These are phyloP conservation scores for Nicotiana otophora DNA, from an alignment of 257 asterid genomes.

Conservation along the genomic window DNA sequence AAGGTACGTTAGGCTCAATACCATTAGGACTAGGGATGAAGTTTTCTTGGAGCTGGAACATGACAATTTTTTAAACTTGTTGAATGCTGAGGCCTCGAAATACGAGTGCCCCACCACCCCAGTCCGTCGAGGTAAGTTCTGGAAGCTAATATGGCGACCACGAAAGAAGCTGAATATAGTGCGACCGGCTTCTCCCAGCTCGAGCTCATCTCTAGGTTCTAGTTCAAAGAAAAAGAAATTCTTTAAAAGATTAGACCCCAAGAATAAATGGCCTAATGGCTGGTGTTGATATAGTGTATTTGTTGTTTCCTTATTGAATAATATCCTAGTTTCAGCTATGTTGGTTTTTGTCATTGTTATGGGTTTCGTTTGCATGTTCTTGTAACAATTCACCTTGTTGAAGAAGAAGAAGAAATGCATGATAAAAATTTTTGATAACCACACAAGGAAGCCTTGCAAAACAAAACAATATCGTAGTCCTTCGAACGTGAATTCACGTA, in stretches of 20 bases:
- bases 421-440: not conserved
- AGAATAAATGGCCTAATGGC: conserved; percentile 74
- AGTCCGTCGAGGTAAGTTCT: conserved; percentile 22
- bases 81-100: conserved; percentile 20
- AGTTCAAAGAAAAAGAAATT: conserved; percentile 21
- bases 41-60: conserved; percentile 30
- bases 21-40: conserved; percentile 33
- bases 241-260: conserved; percentile 37
- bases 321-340: not conserved
- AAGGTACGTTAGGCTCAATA: conserved; percentile 41
- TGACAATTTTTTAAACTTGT: conserved; percentile 24
- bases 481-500: not conserved
- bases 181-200: not conserved
- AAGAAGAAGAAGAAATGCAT: not conserved
- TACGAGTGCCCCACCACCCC: conserved; percentile 6
- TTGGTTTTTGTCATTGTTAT: not conserved
- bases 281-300: conserved; percentile 40
- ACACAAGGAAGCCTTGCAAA: not conserved
- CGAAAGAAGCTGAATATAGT: conserved; percentile 23
- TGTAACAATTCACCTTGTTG: not conserved
- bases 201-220: conserved; percentile 15
- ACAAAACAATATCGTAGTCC: not conserved
- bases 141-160: conserved; percentile 38
- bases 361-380: not conserved
- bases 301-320: not conserved